phyloP scores from a whole-genome alignment of 2,329 filamentous ascomycete species.

The Botrytis hyacinthi region DNA sequence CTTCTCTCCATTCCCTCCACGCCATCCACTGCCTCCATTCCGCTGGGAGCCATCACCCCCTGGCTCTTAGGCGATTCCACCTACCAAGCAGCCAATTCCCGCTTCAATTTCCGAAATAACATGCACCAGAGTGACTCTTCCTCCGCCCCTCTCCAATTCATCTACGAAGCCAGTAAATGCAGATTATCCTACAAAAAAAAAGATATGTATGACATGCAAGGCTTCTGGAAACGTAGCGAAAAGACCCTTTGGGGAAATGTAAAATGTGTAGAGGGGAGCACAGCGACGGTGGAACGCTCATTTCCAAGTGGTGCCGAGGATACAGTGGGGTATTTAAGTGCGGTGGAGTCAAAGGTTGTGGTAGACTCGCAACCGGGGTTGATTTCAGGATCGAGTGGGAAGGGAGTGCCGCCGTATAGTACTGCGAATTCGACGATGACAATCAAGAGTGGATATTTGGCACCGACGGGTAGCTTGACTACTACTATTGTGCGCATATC shows the following conservation, averaged over 20 bases:
- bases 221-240: conserved; percentile 50
- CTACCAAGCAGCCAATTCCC: too few relatives aligned
- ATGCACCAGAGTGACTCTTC: conserved; percentile 36
- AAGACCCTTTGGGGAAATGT: conserved; percentile 43
- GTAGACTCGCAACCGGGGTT: not conserved
- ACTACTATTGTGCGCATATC: not conserved
- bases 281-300: not conserved
- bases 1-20: not conserved
- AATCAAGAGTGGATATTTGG: not conserved
- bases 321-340: not conserved
- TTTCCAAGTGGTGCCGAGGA: not conserved
- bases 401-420: not conserved
- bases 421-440: not conserved
- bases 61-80: too few relatives aligned
- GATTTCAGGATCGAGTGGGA: not conserved
- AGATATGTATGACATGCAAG: conserved; percentile 49
- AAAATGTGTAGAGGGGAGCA: conserved; percentile 36
- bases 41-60: not conserved
- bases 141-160: conserved; percentile 54
- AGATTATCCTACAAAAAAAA: conserved; percentile 56
- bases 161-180: conserved; percentile 60
- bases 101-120: conserved; percentile 30
- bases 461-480: not conserved
- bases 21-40: not conserved
- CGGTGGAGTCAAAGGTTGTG: not conserved